Percentiles rank a stretch among this genome's conserved stretches.
phyloP scores from a whole-genome alignment of 2,329 filamentous ascomycete species.

The Ceratocystis alfenasii region DNA sequence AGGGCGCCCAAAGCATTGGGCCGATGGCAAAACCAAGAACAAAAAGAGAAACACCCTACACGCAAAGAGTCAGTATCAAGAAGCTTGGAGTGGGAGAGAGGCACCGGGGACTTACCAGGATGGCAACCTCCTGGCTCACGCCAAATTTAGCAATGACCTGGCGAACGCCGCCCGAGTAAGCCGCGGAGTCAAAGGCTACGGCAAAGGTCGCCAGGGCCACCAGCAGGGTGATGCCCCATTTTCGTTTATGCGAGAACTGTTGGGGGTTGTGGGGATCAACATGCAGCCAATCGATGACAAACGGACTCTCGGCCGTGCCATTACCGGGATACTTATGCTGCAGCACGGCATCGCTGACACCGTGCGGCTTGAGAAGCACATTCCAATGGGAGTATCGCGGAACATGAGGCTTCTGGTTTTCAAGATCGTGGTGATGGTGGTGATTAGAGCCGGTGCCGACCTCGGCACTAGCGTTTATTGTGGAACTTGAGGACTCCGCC shows the following conservation, averaged over 20 bases:
- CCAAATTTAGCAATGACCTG: constrained; percentile 45
- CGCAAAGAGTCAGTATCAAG: not conserved
- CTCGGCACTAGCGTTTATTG: constrained; percentile 24
- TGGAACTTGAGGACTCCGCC: constrained; percentile 20
- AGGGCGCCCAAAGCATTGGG: constrained; percentile 53
- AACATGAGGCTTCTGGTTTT: constrained; percentile 31
- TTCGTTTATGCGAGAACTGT: constrained; percentile 42
- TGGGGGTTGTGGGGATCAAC: constrained; percentile 57
- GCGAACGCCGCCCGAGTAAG: constrained; percentile 47
- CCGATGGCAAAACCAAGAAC: constrained; percentile 51
- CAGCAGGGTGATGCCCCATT: constrained; percentile 51
- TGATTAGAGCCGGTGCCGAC: constrained; percentile 28
- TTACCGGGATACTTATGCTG: constrained; percentile 45
- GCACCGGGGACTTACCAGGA: constrained; percentile 31
- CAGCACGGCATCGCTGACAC: constrained; percentile 45
- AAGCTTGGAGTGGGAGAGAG: not conserved
- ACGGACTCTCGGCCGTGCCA: constrained; percentile 57
- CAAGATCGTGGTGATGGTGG: constrained; percentile 33
- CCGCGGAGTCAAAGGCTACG: constrained; percentile 58
- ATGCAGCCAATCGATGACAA: constrained; percentile 54
- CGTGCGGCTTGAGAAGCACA: constrained; percentile 45
- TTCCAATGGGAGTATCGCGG: constrained; percentile 36
- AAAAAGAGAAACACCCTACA: constrained; percentile 47
- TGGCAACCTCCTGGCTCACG: constrained; percentile 41
- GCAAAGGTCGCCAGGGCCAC: constrained; percentile 56